phyloP scores from a whole-genome alignment of 345 rosid species.

The Adansonia digitata region DNA sequence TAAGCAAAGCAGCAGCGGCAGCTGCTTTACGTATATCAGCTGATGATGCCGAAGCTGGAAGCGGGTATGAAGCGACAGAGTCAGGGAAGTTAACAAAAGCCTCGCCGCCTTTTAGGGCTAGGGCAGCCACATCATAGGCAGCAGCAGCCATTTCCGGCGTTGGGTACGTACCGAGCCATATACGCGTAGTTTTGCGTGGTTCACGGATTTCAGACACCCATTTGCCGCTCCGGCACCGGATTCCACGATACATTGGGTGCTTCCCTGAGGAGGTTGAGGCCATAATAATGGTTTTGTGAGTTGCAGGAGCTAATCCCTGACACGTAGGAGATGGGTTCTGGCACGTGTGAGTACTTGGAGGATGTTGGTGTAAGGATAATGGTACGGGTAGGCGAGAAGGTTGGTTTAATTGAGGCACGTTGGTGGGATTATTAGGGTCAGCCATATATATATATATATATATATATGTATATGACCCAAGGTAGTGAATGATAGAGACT shows the following conservation, averaged over 20 bases:
- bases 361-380: conserved; percentile 14
- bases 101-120: conserved; percentile 64
- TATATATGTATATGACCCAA: neutral
- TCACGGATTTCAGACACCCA: conserved; percentile 97
- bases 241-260: conserved; percentile 57
- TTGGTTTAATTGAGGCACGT: conserved; percentile 24
- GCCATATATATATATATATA: conserved; percentile 25
- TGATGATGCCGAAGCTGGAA: conserved; percentile 53
- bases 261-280: conserved; percentile 29
- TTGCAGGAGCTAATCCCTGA: neutral
- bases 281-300: conserved; percentile 13
- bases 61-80: conserved; percentile 43
- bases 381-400: conserved; percentile 14
- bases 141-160: conserved; percentile 84
- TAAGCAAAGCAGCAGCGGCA: conserved; percentile 47
- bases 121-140: conserved; percentile 82
- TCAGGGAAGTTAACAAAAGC: conserved; percentile 72
- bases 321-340: conserved; percentile 23
- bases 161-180: conserved; percentile 89
- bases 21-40: conserved; percentile 70
- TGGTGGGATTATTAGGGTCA: conserved; percentile 30
- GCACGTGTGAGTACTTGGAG: conserved; percentile 15
- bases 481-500: neutral
- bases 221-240: conserved; percentile 68
- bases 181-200: conserved; percentile 74